Percentiles rank a stretch among this genome's conserved stretches.
These are phyloP conservation scores for Colletotrichum trifolii DNA, from an alignment of 2,329 filamentous ascomycete species.

Conservation along the genomic window DNA sequence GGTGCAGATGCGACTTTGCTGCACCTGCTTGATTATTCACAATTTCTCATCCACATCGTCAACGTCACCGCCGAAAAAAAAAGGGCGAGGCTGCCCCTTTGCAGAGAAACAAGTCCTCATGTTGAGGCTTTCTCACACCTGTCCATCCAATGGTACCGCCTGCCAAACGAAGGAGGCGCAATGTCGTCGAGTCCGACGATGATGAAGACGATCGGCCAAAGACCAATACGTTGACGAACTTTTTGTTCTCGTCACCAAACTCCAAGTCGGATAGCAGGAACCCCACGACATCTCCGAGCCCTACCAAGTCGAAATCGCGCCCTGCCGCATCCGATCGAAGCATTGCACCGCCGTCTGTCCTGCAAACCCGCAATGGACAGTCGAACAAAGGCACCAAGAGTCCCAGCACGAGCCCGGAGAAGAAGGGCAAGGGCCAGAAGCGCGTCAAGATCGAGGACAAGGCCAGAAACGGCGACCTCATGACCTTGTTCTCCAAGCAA, in stretches of 20 bases:
- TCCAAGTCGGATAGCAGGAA: conserved; percentile 47
- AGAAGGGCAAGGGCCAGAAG: conserved; percentile 52
- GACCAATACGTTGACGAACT: conserved; percentile 63
- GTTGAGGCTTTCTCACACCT: conserved; percentile 17
- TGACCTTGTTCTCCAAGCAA: conserved; percentile 71
- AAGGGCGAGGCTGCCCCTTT: conserved; percentile 5
- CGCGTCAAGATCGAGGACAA: conserved; percentile 56
- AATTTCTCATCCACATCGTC: conserved; percentile 9
- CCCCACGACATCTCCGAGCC: conserved; percentile 54
- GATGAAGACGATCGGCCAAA: conserved; percentile 54
- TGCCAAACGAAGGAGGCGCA: conserved; percentile 69
- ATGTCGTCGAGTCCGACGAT: conserved; percentile 63
- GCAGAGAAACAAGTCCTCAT: conserved; percentile 25
- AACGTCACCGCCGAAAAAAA: conserved; percentile 13
- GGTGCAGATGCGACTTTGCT: conserved; percentile 1
- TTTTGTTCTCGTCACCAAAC: conserved; percentile 64
- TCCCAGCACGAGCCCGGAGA: conserved; percentile 59
- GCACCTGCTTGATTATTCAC: conserved; percentile 5
- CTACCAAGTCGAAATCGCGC: conserved; percentile 45
- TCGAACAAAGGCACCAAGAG: conserved; percentile 46
- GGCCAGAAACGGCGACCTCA: conserved; percentile 66
- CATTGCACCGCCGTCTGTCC: conserved; percentile 36
- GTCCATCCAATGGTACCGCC: conserved; percentile 63
- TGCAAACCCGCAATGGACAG: conserved; percentile 40
- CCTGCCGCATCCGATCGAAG: background rate